Evolutionary conservation across 2,329 filamentous ascomycete species (phyloP).

Genomic region (Dissoconium aciculare): DNA sequence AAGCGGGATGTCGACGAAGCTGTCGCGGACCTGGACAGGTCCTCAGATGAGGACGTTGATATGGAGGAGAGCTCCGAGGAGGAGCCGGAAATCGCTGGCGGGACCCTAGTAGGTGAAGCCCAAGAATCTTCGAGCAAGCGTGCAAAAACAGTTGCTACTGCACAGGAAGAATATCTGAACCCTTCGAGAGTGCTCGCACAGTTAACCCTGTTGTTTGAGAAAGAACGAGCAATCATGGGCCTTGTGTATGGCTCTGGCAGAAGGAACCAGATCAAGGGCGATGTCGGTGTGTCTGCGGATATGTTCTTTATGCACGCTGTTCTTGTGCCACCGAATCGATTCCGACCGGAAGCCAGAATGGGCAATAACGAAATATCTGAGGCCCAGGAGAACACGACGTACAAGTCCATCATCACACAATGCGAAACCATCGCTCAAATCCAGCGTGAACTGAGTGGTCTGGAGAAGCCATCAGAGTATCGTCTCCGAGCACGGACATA

Average conservation of each 20-base stretch:
- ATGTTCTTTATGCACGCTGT: conserved; percentile 90
- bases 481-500: conserved; percentile 46
- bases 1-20: conserved; percentile 49
- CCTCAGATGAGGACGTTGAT: conserved; percentile 30
- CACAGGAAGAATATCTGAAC: conserved; percentile 59
- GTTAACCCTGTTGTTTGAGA: conserved; percentile 65
- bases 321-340: conserved; percentile 83
- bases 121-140: conserved; percentile 21
- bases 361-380: conserved; percentile 72
- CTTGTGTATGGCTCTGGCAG: conserved; percentile 50
- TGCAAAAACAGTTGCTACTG: conserved; percentile 26
- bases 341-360: conserved; percentile 70
- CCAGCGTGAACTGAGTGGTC: conserved; percentile 45
- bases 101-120: conserved; percentile 38
- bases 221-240: conserved; percentile 68
- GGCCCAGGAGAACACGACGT: conserved; percentile 72
- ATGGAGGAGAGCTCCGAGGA: conserved; percentile 25
- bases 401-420: conserved; percentile 66
- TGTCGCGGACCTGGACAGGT: conserved; percentile 49
- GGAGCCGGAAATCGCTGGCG: conserved; percentile 27
- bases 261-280: conserved; percentile 6
- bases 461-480: conserved; percentile 25
- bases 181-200: conserved; percentile 70
- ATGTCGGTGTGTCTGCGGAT: conserved; percentile 32
- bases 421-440: conserved; percentile 62